These are phyloP conservation scores for Candida pseudofarinosa DNA, from an alignment of 805 yeast genomes.

Conservation along the genomic window DNA sequence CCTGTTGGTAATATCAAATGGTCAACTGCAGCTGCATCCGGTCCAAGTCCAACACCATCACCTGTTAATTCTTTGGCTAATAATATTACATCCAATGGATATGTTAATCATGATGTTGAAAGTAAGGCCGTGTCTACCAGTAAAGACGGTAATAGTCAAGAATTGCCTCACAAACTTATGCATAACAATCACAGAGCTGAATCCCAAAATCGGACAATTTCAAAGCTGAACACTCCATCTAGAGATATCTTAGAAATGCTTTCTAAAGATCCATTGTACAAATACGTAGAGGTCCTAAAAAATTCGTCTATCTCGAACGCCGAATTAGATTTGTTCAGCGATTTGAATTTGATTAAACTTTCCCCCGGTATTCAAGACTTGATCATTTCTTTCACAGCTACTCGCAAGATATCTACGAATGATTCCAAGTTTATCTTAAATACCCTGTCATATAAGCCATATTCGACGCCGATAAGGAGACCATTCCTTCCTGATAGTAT, in stretches of 20 bases:
- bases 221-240: background rate
- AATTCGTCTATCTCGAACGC: slow-evolving; percentile 25
- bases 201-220: background rate
- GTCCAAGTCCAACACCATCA: slow-evolving; percentile 2
- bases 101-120: background rate
- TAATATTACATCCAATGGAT: background rate
- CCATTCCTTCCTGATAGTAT: slow-evolving; percentile 30
- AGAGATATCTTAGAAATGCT: background rate
- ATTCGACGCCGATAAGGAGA: slow-evolving; percentile 26
- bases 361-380: slow-evolving; percentile 44
- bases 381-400: slow-evolving; percentile 34
- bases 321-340: slow-evolving; percentile 34
- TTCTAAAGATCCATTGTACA: slow-evolving; percentile 1
- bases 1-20: slow-evolving; percentile 55
- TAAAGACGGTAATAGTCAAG: background rate
- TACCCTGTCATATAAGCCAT: slow-evolving; percentile 19
- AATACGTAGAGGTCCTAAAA: slow-evolving; percentile 20
- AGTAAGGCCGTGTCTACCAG: background rate
- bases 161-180: background rate
- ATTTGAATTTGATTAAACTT: slow-evolving; percentile 26
- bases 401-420: slow-evolving; percentile 19
- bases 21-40: slow-evolving; percentile 47
- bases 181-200: background rate
- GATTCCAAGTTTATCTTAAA: slow-evolving; percentile 21
- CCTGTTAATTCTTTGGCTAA: background rate